phyloP scores from a whole-genome alignment of 441 rosid genomes.

The Aleurites moluccanus region DNA sequence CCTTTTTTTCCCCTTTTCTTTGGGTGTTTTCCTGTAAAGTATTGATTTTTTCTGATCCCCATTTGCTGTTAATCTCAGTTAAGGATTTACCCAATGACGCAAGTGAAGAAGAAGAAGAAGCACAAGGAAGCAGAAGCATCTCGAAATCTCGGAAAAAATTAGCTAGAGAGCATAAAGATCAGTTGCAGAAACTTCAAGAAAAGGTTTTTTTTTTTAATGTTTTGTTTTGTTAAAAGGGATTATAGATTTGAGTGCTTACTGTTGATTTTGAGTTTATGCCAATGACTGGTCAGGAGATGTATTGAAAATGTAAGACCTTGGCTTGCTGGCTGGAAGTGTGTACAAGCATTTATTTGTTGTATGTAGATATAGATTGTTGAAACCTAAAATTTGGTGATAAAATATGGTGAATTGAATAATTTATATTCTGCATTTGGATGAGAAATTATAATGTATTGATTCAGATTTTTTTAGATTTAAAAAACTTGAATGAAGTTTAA shows the following conservation, averaged over 20 bases:
- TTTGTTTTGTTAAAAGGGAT: not conserved
- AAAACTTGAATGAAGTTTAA: too few relatives aligned
- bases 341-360: not conserved
- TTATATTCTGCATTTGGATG: too few relatives aligned
- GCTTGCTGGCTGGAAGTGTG: not conserved
- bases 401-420: too few relatives aligned
- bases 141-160: conserved; percentile 44
- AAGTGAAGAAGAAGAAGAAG: conserved; percentile 22
- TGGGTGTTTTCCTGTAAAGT: not conserved
- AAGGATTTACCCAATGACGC: conserved; percentile 26
- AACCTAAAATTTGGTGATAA: not conserved
- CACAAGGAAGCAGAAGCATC: not conserved
- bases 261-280: not conserved
- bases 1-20: not conserved
- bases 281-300: not conserved
- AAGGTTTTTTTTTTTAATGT: conserved; percentile 43
- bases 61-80: conserved; percentile 24
- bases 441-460: too few relatives aligned
- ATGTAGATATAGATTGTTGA: not conserved
- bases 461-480: too few relatives aligned
- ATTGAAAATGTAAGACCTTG: not conserved
- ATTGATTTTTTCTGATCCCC: not conserved
- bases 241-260: not conserved
- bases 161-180: conserved; percentile 70
- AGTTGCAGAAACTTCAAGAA: conserved; percentile 61